Conservation (phyloP, 108 stramenopile genomes). For the Aurantiochytrium sp. region DNA sequence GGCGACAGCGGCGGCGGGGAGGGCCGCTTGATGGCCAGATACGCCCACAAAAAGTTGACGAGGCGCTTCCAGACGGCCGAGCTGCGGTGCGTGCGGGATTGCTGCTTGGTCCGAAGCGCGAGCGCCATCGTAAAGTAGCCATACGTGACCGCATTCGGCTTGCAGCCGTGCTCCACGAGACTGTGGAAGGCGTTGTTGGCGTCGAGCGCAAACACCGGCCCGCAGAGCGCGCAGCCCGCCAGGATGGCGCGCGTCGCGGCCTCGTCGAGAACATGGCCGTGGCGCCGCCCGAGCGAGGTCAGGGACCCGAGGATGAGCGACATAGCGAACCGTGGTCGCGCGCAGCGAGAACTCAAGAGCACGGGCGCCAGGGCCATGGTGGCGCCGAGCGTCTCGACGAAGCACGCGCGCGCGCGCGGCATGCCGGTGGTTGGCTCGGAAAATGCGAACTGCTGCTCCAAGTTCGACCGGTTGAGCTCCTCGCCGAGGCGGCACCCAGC, state of each 20-base stretch:
- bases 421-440: not conserved
- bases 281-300: not conserved
- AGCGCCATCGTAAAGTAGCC: conserved; percentile 6
- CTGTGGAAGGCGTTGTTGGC: conserved; percentile 10
- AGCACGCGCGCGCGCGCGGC: not conserved
- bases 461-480: not conserved
- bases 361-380: not conserved
- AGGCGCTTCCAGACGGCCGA: not conserved
- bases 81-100: not conserved
- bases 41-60: not conserved
- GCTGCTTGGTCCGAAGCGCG: not conserved
- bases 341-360: not conserved
- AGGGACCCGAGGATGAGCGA: not conserved
- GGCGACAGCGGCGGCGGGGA: too few relatives aligned
- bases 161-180: not conserved
- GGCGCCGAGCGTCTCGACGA: not conserved
- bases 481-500: not conserved
- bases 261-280: conserved; percentile 13
- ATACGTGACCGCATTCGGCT: conserved; percentile 3
- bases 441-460: conserved; percentile 10
- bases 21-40: not conserved
- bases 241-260: not conserved
- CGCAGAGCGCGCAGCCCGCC: not conserved
- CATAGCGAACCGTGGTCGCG: not conserved
- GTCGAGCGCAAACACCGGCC: not conserved